These are phyloP conservation scores for Symmetrospora coprosmae DNA, from an alignment of 768 basidiomycete species.

Conservation along the genomic window DNA sequence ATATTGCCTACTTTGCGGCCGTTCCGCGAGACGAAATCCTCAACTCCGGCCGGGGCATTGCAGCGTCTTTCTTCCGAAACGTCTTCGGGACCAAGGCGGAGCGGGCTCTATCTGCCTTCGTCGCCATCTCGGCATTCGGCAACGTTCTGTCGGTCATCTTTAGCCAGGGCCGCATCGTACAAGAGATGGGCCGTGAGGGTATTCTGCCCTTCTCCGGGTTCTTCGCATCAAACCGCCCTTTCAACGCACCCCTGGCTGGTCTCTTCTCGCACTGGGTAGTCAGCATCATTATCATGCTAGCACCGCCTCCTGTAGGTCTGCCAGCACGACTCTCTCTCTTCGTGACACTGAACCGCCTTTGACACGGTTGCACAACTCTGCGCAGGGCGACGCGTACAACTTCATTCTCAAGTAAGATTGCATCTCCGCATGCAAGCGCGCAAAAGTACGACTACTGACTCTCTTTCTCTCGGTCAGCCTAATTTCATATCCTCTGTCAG, in stretches of 20 bases:
- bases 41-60: constrained; percentile 18
- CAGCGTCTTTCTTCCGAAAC: constrained; percentile 22
- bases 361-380: too few relatives aligned
- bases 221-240: constrained; percentile 32
- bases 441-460: too few relatives aligned
- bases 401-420: constrained; percentile 29
- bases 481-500: constrained; percentile 30
- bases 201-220: constrained; percentile 31
- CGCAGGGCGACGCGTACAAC: constrained; percentile 30
- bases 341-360: too few relatives aligned
- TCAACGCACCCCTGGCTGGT: constrained; percentile 33
- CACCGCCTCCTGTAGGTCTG: constrained; percentile 31
- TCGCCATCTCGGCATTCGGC: constrained; percentile 26
- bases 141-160: constrained; percentile 29
- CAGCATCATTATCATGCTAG: constrained; percentile 27
- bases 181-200: constrained; percentile 34
- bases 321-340: too few relatives aligned
- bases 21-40: constrained; percentile 22
- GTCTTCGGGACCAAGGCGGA: constrained; percentile 24
- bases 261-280: constrained; percentile 29
- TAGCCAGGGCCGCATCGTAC: constrained; percentile 26
- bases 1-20: constrained; percentile 29
- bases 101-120: constrained; percentile 22
- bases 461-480: constrained; percentile 15
- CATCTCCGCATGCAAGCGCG: too few relatives aligned